Evolutionary conservation across 2,329 filamentous ascomycete species (phyloP).

Genomic region (Colletotrichum brevisporum): DNA sequence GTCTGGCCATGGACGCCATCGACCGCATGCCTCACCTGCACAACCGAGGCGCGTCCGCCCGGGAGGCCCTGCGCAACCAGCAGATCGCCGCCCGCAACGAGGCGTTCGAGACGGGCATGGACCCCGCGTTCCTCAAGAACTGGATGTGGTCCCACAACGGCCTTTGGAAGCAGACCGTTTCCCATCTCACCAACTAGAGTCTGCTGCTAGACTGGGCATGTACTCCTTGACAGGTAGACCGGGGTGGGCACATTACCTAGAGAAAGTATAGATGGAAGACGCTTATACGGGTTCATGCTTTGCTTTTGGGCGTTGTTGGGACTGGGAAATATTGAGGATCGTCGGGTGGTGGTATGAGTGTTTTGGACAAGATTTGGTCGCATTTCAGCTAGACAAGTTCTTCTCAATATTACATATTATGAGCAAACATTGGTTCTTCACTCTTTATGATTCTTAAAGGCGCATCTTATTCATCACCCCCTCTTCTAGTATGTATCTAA

Average conservation of each 20-base stretch:
- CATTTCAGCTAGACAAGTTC: not conserved
- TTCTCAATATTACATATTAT: constrained; percentile 7
- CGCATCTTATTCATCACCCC: no score
- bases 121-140: constrained; percentile 74
- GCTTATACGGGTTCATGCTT: constrained; percentile 2
- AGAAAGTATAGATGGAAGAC: constrained; percentile 9
- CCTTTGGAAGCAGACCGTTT: constrained; percentile 51
- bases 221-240: no score
- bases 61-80: constrained; percentile 75
- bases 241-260: not conserved
- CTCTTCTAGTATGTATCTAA: no score
- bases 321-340: not conserved
- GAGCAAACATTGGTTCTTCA: not conserved
- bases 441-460: no score
- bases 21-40: constrained; percentile 74
- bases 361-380: constrained; percentile 2
- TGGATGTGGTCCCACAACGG: constrained; percentile 74
- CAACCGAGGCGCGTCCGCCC: constrained; percentile 73
- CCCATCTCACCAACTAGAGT: constrained; percentile 35
- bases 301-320: constrained; percentile 3
- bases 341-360: constrained; percentile 4
- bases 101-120: constrained; percentile 79
- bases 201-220: not conserved
- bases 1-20: constrained; percentile 82
- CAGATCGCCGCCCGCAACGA: constrained; percentile 75